Conservation (phyloP, 331 rosid species). For the Arachis monticola region DNA sequence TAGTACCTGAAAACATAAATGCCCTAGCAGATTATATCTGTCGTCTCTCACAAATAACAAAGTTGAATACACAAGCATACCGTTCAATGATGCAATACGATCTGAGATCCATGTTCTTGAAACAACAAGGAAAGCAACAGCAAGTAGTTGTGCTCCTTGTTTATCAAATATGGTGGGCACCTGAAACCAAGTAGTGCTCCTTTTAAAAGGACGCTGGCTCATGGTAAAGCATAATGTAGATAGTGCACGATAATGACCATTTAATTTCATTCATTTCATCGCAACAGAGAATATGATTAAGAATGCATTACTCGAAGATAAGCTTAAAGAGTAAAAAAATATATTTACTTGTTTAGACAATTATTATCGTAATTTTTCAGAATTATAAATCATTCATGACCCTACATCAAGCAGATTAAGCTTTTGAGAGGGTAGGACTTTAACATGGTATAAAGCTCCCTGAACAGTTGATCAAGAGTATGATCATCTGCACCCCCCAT, state of each 20-base stretch:
- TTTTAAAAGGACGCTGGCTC: conserved; percentile 6
- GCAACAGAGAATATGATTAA: background rate
- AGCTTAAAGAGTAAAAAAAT: background rate
- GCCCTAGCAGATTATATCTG: conserved; percentile 27
- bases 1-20: conserved; percentile 77
- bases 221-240: background rate
- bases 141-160: conserved; percentile 90
- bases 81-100: conserved; percentile 92
- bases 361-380: background rate
- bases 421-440: background rate
- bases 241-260: background rate
- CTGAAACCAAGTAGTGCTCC: conserved; percentile 49
- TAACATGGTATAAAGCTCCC: background rate
- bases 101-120: conserved; percentile 93
- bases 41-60: conserved; percentile 26
- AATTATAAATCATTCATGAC: background rate
- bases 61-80: conserved; percentile 49
- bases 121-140: conserved; percentile 82
- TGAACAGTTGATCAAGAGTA: background rate
- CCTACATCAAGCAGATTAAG: conserved; percentile 2
- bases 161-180: conserved; percentile 79
- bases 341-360: background rate
- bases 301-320: conserved; percentile 9
- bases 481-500: background rate
- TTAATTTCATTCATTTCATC: conserved; percentile 10